phyloP scores from a whole-genome alignment of 1,139 yeast genomes.

The Saccharomyces hybrid region DNA sequence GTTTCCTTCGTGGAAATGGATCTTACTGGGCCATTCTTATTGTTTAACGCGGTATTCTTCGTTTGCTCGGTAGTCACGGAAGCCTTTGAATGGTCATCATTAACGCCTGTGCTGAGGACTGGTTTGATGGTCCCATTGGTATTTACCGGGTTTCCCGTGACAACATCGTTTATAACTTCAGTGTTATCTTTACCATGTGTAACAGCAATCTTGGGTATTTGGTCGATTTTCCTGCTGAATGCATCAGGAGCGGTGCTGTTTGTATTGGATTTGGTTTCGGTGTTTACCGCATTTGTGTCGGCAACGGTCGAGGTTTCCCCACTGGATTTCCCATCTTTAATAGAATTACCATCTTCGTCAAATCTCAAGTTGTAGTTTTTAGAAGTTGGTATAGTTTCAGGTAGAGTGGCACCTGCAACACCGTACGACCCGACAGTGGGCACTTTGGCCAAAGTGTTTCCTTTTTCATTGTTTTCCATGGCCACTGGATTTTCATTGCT shows the following conservation, averaged over 20 bases:
- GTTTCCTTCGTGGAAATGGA: slow-evolving; percentile 2
- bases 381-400: slow-evolving; percentile 31
- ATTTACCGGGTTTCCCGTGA: background rate
- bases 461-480: background rate
- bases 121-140: background rate
- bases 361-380: slow-evolving; percentile 27
- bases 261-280: background rate
- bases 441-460: background rate
- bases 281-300: slow-evolving; percentile 1
- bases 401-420: slow-evolving; percentile 33
- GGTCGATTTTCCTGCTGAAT: background rate
- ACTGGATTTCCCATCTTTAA: slow-evolving; percentile 1
- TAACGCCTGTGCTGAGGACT: background rate
- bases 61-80: background rate
- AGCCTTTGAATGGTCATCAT: background rate
- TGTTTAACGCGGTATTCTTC: background rate
- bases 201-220: background rate
- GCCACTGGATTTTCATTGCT: background rate
- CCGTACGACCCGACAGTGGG: slow-evolving; percentile 9
- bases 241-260: background rate
- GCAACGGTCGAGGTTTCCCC: slow-evolving; percentile 3
- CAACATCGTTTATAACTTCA: background rate
- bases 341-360: slow-evolving; percentile 14
- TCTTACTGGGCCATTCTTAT: slow-evolving; percentile 2
- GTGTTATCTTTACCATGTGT: background rate